phyloP scores from a whole-genome alignment of 495 filamentous ascomycete genomes.

The Penicillium cataractarum region DNA sequence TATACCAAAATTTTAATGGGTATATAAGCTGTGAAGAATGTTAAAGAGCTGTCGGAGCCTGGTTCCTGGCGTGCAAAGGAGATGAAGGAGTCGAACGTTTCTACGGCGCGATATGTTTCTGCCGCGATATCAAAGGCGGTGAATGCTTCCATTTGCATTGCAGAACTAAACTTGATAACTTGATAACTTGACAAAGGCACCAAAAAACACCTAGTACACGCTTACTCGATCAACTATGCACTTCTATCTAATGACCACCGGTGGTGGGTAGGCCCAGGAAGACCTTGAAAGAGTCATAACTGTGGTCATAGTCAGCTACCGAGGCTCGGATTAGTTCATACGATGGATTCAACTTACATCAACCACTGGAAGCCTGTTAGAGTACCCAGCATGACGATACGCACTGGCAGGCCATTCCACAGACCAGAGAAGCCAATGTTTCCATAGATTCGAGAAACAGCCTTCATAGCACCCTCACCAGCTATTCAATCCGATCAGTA shows the following conservation, averaged over 20 bases:
- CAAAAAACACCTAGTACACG: background rate
- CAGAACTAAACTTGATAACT: background rate
- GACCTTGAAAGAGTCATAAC: conserved; percentile 78
- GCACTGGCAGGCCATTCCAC: conserved; percentile 70
- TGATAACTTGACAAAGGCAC: background rate
- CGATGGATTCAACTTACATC: conserved; percentile 47
- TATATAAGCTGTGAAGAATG: background rate
- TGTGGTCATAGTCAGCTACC: conserved; percentile 14
- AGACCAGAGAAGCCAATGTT: conserved; percentile 71
- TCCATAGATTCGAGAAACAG: conserved; percentile 68
- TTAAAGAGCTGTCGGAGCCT: background rate
- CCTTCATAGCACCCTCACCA: conserved; percentile 64
- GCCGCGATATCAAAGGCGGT: conserved; percentile 33
- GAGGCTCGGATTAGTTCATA: background rate
- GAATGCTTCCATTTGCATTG: conserved; percentile 6
- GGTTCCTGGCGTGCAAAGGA: conserved; percentile 14
- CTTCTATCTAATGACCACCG: conserved; percentile 53
- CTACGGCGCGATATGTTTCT: conserved; percentile 27
- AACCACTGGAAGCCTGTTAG: conserved; percentile 77
- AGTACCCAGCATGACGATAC: conserved; percentile 68
- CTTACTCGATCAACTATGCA: background rate
- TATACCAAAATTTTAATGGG: background rate
- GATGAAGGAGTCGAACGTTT: conserved; percentile 12
- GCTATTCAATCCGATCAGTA: conserved; percentile 38
- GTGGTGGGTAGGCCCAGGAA: conserved; percentile 71